Percentiles rank a stretch among this genome's conserved stretches.
These are phyloP conservation scores for Guadua angustifolia DNA, from an alignment of 176 grass and related monocot species.

Conservation along the genomic window DNA sequence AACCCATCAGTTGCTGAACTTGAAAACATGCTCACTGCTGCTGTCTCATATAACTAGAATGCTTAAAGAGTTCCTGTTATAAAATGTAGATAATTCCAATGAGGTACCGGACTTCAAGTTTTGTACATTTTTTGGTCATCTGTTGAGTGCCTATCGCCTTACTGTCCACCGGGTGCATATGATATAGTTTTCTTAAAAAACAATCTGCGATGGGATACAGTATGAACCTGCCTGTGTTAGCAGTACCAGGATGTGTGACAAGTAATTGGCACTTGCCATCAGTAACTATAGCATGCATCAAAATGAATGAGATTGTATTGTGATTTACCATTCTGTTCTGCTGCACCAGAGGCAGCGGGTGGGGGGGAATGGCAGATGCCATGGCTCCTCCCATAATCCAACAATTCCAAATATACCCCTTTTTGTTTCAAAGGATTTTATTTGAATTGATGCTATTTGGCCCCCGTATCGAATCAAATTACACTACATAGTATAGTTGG, in stretches of 20 bases:
- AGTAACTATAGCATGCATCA: conserved; percentile 20
- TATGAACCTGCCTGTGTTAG: not conserved
- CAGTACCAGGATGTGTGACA: not conserved
- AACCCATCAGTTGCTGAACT: not conserved
- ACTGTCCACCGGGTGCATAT: not conserved
- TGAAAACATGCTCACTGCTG: not conserved
- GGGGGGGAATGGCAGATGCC: no score
- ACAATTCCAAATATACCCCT: no score
- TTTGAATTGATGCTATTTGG: no score
- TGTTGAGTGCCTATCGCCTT: not conserved
- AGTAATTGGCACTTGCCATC: not conserved
- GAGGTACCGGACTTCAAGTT: not conserved
- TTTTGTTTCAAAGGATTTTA: no score
- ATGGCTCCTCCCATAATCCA: no score
- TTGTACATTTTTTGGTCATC: not conserved
- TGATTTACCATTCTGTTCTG: not conserved
- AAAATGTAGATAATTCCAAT: not conserved
- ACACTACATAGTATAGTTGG: no score
- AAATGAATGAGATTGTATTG: not conserved
- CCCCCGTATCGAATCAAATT: no score
- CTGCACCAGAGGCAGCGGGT: not conserved
- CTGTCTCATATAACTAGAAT: not conserved
- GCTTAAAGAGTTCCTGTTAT: not conserved
- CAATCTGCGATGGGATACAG: not conserved
- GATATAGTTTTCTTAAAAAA: not conserved